Percentiles rank a stretch among this genome's conserved stretches.
Evolutionary conservation across 192 early-diverging fungal genomes (phyloP).

Genomic region (Backusella macrospora): DNA sequence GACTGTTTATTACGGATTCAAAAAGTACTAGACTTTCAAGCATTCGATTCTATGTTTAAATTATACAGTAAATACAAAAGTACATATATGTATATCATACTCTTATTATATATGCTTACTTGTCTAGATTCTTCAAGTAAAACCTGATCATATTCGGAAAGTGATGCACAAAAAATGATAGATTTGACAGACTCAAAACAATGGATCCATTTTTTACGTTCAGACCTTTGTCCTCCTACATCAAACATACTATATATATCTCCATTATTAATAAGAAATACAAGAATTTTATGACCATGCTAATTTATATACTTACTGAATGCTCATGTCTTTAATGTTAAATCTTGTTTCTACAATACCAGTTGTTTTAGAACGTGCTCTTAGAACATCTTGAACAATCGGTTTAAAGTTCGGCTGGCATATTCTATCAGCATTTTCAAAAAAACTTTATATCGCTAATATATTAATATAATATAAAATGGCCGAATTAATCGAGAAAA

Average conservation of each 20-base stretch:
- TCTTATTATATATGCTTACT: constrained; percentile 23
- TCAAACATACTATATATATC: constrained; percentile 62
- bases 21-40: constrained; percentile 82
- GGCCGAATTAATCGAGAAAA: too few relatives aligned
- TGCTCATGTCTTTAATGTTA: constrained; percentile 86
- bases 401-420: constrained; percentile 83
- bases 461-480: background rate
- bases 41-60: constrained; percentile 71
- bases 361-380: constrained; percentile 97
- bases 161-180: constrained; percentile 85
- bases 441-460: constrained; percentile 64
- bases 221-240: constrained; percentile 74
- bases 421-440: constrained; percentile 86
- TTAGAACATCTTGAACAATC: constrained; percentile 91
- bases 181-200: constrained; percentile 77
- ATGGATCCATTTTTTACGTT: constrained; percentile 78
- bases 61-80: constrained; percentile 11
- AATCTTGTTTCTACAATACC: constrained; percentile 96
- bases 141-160: constrained; percentile 87
- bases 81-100: background rate
- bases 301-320: constrained; percentile 67
- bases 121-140: constrained; percentile 72
- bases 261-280: background rate
- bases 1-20: constrained; percentile 83
- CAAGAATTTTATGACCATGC: background rate